phyloP scores from a whole-genome alignment of 768 basidiomycete genomes.

The Psilocybe subaeruginosa region DNA sequence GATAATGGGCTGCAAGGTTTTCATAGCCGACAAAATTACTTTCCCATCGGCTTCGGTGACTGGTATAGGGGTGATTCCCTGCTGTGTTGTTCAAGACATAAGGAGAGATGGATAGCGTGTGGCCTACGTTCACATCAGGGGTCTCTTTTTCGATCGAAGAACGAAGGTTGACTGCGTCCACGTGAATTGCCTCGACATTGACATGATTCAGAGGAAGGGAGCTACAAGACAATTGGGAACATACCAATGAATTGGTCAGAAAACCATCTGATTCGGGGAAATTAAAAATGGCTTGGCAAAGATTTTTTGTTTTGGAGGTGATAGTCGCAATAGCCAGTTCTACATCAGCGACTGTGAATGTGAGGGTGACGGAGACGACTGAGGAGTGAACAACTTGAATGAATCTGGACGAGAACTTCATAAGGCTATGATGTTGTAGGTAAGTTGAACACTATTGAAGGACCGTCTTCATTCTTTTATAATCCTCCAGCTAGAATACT shows the following conservation, averaged over 20 bases:
- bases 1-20: conserved; percentile 18
- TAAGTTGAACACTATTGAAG: no score
- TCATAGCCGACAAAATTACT: conserved; percentile 22
- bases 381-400: conserved; percentile 22
- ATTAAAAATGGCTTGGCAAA: conserved; percentile 32
- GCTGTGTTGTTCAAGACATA: not conserved
- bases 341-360: conserved; percentile 30
- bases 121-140: conserved; percentile 28
- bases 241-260: conserved; percentile 28
- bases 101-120: not conserved
- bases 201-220: not conserved
- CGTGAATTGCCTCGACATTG: conserved; percentile 27
- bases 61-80: conserved; percentile 16
- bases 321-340: conserved; percentile 31
- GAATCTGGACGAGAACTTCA: conserved; percentile 31
- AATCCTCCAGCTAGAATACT: not conserved
- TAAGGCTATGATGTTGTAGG: not conserved
- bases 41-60: conserved; percentile 27
- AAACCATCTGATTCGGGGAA: conserved; percentile 29
- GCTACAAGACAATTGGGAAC: not conserved
- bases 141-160: conserved; percentile 27
- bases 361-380: conserved; percentile 25
- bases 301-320: conserved; percentile 25
- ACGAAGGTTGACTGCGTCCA: conserved; percentile 20
- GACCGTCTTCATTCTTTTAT: not conserved